Percentiles rank a stretch among this genome's conserved stretches.
Evolutionary conservation across 139 green algal species (phyloP).

Genomic region (Ettlia oleoabundans): DNA sequence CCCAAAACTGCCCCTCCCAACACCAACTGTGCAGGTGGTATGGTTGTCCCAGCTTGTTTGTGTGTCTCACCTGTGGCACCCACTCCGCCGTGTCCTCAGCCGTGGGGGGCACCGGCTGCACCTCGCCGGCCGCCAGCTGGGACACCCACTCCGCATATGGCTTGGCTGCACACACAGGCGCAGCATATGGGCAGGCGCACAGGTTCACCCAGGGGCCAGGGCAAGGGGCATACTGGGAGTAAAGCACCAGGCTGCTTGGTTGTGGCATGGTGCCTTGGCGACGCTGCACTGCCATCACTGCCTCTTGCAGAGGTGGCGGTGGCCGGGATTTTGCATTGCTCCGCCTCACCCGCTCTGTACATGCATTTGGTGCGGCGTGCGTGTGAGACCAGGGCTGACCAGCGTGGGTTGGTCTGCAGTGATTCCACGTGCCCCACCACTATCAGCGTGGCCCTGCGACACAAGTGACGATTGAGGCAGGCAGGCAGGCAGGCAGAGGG

Average conservation of each 20-base stretch:
- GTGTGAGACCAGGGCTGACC: slow-evolving; percentile 59
- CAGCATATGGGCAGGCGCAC: not conserved
- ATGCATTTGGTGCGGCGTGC: slow-evolving; percentile 31
- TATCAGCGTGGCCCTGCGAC: slow-evolving; percentile 69
- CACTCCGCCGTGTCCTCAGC: slow-evolving; percentile 19
- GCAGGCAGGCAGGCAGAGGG: not conserved
- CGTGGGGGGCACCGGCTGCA: slow-evolving; percentile 1
- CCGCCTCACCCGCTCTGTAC: slow-evolving; percentile 22
- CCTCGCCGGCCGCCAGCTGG: slow-evolving; percentile 32
- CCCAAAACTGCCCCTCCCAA: not conserved
- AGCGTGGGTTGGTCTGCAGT: slow-evolving; percentile 57
- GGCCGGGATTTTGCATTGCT: no score
- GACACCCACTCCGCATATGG: slow-evolving; percentile 39
- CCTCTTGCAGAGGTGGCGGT: no score
- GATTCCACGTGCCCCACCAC: slow-evolving; percentile 72
- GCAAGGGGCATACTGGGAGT: no score
- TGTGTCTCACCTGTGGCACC: slow-evolving; percentile 9
- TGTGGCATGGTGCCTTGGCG: no score
- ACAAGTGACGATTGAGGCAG: not conserved
- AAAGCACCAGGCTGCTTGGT: no score
- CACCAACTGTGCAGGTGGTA: no score
- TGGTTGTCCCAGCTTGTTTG: not conserved
- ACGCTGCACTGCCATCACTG: no score
- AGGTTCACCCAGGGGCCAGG: no score
- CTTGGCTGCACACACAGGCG: slow-evolving; percentile 6